Conservation (phyloP, 345 rosid genomes). For the Hibiscus tridactylites region DNA sequence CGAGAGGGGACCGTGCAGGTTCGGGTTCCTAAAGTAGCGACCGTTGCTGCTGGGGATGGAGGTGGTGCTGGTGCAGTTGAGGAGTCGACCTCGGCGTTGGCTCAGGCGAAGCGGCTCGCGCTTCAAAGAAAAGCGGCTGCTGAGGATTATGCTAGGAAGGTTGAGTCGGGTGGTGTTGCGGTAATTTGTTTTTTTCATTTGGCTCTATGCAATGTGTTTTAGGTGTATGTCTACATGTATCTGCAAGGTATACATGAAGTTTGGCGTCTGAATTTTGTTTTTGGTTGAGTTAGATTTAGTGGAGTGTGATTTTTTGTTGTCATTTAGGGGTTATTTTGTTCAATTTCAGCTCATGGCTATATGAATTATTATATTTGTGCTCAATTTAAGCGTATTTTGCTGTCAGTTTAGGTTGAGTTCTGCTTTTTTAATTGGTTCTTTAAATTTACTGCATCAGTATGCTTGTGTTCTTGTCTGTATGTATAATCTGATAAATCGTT, state of each 20-base stretch:
- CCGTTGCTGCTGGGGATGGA: conserved; percentile 29
- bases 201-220: background rate
- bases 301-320: background rate
- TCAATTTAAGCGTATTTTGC: too few relatives aligned
- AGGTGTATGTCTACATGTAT: background rate
- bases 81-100: conserved; percentile 31
- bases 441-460: background rate
- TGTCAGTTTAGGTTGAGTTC: too few relatives aligned
- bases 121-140: conserved; percentile 72
- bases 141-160: conserved; percentile 15
- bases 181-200: conserved; percentile 30
- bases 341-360: too few relatives aligned
- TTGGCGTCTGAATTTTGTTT: background rate
- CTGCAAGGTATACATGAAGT: background rate
- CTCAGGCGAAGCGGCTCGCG: conserved; percentile 39
- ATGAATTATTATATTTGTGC: too few relatives aligned
- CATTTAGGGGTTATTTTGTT: too few relatives aligned
- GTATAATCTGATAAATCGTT: background rate
- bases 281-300: background rate
- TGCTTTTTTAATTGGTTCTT: too few relatives aligned
- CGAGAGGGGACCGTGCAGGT: conserved; percentile 58
- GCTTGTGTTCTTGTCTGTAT: background rate
- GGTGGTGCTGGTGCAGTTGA: conserved; percentile 14
- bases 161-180: conserved; percentile 8
- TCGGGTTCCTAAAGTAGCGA: conserved; percentile 59